These are phyloP conservation scores for Trifolium subterraneum DNA, from an alignment of 306 rosid genomes.

Conservation along the genomic window DNA sequence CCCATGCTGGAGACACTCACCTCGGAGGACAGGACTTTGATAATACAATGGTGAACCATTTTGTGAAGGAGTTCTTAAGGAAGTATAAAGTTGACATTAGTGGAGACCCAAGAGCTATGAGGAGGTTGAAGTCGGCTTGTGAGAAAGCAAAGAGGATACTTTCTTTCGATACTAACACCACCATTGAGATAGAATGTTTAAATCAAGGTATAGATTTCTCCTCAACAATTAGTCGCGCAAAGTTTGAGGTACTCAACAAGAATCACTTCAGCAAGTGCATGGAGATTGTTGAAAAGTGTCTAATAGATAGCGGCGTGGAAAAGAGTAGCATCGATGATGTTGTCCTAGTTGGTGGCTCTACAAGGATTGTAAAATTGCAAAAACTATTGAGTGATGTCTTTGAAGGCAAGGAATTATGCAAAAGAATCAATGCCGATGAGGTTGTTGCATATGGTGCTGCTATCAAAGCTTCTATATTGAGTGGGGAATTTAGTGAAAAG, in stretches of 20 bases:
- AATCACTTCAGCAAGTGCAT: slow-evolving; percentile 7
- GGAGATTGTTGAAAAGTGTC: slow-evolving; percentile 30
- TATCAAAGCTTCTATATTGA: background rate
- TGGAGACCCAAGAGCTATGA: slow-evolving; percentile 15
- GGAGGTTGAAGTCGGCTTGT: slow-evolving; percentile 20
- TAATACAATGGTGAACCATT: background rate
- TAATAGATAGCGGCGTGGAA: background rate
- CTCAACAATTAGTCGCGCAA: slow-evolving; percentile 22
- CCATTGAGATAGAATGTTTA: background rate
- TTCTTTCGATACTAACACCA: background rate
- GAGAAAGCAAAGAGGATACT: slow-evolving; percentile 35
- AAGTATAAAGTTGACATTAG: slow-evolving; percentile 4
- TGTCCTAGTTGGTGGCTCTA: slow-evolving; percentile 1
- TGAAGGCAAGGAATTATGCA: background rate
- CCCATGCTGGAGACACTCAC: background rate
- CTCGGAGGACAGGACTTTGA: background rate
- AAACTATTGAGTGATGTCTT: background rate
- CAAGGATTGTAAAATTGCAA: background rate
- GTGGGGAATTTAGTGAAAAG: background rate
- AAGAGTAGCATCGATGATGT: background rate
- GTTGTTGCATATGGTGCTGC: background rate
- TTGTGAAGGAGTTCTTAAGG: slow-evolving; percentile 18
- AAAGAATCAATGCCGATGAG: background rate
- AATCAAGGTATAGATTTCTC: slow-evolving; percentile 4
- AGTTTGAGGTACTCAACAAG: slow-evolving; percentile 33